Conservation (phyloP, 2,329 filamentous ascomycete species). For the Leptographium radiaticola region DNA sequence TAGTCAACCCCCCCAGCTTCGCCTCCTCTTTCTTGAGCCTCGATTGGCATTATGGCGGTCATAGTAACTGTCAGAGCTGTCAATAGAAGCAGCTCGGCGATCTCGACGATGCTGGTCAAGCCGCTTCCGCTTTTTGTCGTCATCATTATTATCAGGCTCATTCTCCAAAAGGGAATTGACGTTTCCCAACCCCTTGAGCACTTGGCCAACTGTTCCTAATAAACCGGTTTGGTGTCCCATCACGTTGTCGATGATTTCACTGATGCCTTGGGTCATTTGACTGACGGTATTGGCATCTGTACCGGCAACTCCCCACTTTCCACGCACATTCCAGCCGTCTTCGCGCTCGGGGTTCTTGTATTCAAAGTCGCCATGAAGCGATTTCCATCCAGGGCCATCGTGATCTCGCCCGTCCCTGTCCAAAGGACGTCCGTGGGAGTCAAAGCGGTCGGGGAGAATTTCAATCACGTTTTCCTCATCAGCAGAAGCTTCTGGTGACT, state of each 20-base stretch:
- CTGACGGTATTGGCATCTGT: conserved; percentile 30
- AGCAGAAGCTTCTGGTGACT: conserved; percentile 15
- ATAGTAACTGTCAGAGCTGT: neutral
- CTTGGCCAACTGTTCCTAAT: conserved; percentile 16
- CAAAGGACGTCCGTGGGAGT: conserved; percentile 28
- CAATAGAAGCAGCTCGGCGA: neutral
- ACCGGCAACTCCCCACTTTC: conserved; percentile 31
- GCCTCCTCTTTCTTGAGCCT: conserved; percentile 3
- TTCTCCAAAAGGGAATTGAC: conserved; percentile 7
- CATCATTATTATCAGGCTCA: neutral
- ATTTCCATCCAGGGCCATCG: conserved; percentile 16
- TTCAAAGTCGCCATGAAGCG: conserved; percentile 29
- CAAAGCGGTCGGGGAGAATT: conserved; percentile 33
- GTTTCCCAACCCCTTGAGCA: conserved; percentile 12
- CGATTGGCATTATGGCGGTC: neutral
- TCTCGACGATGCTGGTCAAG: neutral
- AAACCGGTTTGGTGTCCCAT: conserved; percentile 12
- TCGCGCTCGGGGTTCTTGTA: conserved; percentile 17
- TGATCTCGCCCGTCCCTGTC: conserved; percentile 11
- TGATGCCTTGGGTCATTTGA: conserved; percentile 15
- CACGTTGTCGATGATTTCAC: conserved; percentile 18
- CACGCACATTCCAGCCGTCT: conserved; percentile 24
- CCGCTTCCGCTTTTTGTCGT: conserved; percentile 11
- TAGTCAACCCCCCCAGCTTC: conserved; percentile 4
- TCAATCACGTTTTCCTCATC: conserved; percentile 28